These are phyloP conservation scores for Rosa chinensis DNA, from an alignment of 306 rosid species.

Conservation along the genomic window DNA sequence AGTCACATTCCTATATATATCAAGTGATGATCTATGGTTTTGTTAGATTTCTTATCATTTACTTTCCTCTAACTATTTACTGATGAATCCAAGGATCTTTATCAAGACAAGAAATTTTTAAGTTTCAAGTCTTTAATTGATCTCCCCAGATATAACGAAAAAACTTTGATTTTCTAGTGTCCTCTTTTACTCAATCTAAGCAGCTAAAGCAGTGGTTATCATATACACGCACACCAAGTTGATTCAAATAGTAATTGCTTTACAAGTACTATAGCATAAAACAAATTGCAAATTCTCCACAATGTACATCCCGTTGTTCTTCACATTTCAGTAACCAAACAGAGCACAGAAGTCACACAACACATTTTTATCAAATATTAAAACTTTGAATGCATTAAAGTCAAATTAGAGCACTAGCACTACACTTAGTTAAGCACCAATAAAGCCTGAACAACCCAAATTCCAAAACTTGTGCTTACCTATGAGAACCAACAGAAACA, in stretches of 20 bases:
- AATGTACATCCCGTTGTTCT: background rate
- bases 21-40: background rate
- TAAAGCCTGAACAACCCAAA: background rate
- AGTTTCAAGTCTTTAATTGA: background rate
- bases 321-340: conserved; percentile 6
- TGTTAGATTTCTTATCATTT: background rate
- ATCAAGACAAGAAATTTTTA: background rate
- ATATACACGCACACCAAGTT: background rate
- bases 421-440: background rate
- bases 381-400: background rate
- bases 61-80: background rate
- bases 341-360: background rate
- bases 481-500: conserved; percentile 31
- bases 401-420: background rate
- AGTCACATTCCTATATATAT: background rate
- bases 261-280: background rate
- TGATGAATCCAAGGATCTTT: background rate
- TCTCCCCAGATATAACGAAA: background rate
- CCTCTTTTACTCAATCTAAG: background rate
- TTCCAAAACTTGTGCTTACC: conserved; percentile 28
- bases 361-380: background rate
- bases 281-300: background rate
- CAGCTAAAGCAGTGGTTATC: background rate
- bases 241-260: background rate
- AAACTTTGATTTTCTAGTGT: background rate